A percentile compares a stretch with the other conserved stretches of the same genome.
These are phyloP conservation scores for Lentinus brumalis DNA, from an alignment of 768 basidiomycete genomes.

Conservation along the genomic window DNA sequence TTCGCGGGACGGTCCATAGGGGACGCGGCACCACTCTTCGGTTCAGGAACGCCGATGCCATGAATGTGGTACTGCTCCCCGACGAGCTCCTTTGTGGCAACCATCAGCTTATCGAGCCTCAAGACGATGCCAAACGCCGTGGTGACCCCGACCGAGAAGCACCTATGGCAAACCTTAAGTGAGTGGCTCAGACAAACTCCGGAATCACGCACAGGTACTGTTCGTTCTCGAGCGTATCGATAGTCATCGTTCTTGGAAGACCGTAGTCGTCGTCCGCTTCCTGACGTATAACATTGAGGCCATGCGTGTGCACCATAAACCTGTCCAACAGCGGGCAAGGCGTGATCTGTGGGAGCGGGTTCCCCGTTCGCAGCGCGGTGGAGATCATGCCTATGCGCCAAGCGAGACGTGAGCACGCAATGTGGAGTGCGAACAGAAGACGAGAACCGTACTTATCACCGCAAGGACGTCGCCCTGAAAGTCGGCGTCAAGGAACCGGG, in stretches of 20 bases:
- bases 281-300: slow-evolving; percentile 67
- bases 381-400: slow-evolving; percentile 66
- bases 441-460: slow-evolving; percentile 61
- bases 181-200: not conserved
- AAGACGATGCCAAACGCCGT: slow-evolving; percentile 70
- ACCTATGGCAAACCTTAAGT: slow-evolving; percentile 38
- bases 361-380: slow-evolving; percentile 70
- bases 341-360: slow-evolving; percentile 82
- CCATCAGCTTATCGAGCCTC: slow-evolving; percentile 74
- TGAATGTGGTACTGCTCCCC: slow-evolving; percentile 88
- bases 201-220: slow-evolving; percentile 67
- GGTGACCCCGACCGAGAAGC: slow-evolving; percentile 73
- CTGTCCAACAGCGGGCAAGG: slow-evolving; percentile 65
- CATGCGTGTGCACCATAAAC: slow-evolving; percentile 51
- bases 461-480: slow-evolving; percentile 87
- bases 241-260: slow-evolving; percentile 66
- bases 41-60: slow-evolving; percentile 48
- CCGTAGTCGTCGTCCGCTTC: slow-evolving; percentile 77
- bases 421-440: not conserved
- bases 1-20: slow-evolving; percentile 6
- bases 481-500: slow-evolving; percentile 72
- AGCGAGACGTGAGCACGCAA: not conserved
- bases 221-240: slow-evolving; percentile 73
- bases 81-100: slow-evolving; percentile 82
- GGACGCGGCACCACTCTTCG: not conserved